A percentile compares a stretch with the other conserved stretches of the same genome.
phyloP scores from a whole-genome alignment of 192 early-diverging fungal species.

The Geranomyces variabilis region DNA sequence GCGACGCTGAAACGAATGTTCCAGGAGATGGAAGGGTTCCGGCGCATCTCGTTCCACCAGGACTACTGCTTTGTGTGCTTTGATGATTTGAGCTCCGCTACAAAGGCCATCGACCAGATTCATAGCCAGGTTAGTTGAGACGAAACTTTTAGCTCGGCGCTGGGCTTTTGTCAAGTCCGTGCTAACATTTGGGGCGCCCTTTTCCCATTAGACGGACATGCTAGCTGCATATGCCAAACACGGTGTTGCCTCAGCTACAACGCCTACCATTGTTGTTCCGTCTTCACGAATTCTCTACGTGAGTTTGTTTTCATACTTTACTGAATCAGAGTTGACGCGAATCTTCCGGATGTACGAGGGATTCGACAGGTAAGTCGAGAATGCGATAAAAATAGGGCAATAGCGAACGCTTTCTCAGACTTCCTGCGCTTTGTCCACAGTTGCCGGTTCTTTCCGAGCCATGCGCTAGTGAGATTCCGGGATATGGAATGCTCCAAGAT shows the following conservation, averaged over 20 bases:
- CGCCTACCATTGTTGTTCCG: conserved; percentile 48
- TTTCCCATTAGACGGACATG: conserved; percentile 49
- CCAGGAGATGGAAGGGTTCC: conserved; percentile 43
- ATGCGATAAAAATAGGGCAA: background rate
- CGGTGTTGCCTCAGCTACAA: conserved; percentile 46
- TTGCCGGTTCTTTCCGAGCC: conserved; percentile 54
- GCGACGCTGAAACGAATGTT: conserved; percentile 43
- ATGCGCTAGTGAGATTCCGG: conserved; percentile 52
- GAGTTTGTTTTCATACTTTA: conserved; percentile 52
- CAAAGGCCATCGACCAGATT: conserved; percentile 43
- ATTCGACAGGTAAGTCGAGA: conserved; percentile 47
- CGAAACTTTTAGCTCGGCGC: background rate
- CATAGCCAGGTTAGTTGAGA: conserved; percentile 28
- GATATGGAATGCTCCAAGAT: conserved; percentile 46
- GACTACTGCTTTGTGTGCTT: conserved; percentile 52
- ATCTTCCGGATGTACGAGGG: conserved; percentile 55
- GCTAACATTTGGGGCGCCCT: background rate
- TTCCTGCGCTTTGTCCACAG: conserved; percentile 16
- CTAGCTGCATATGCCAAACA: conserved; percentile 57
- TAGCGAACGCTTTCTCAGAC: background rate
- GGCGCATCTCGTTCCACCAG: conserved; percentile 46
- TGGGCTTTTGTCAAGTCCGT: background rate
- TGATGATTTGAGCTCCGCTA: conserved; percentile 34
- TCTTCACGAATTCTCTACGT: conserved; percentile 60
- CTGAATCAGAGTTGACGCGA: conserved; percentile 50